Conservation (phyloP, 2,329 filamentous ascomycete species). For the Tolypocladium inflatum region DNA sequence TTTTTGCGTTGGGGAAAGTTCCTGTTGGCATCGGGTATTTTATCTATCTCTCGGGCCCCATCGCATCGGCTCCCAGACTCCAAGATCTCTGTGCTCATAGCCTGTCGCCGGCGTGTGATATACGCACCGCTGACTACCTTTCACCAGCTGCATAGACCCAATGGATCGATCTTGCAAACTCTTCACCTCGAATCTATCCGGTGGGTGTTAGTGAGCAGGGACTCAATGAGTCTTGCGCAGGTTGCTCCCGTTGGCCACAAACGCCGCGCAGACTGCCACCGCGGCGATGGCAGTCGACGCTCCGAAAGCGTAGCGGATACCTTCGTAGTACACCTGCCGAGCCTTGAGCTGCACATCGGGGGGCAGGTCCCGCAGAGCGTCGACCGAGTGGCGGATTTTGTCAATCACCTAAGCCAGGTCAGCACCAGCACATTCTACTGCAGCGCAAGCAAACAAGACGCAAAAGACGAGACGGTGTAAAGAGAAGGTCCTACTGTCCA, state of each 20-base stretch:
- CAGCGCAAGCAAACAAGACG: background rate
- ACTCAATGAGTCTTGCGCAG: slow-evolving; percentile 19
- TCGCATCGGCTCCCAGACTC: too few species aligned
- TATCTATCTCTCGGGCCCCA: too few species aligned
- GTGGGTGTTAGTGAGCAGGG: background rate
- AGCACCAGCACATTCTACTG: slow-evolving; percentile 3
- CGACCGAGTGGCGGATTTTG: slow-evolving; percentile 51
- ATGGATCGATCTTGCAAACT: too few species aligned
- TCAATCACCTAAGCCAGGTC: slow-evolving; percentile 41
- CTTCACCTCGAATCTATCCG: too few species aligned
- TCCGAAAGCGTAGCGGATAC: slow-evolving; percentile 45
- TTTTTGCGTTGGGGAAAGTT: too few species aligned
- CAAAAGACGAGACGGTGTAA: slow-evolving; percentile 4
- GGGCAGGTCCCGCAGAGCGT: slow-evolving; percentile 42
- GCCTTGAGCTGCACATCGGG: slow-evolving; percentile 46
- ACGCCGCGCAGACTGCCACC: slow-evolving; percentile 27
- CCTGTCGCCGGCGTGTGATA: too few species aligned
- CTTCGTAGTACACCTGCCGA: slow-evolving; percentile 50
- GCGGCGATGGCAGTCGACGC: slow-evolving; percentile 42
- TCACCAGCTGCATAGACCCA: too few species aligned
- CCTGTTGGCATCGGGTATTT: too few species aligned
- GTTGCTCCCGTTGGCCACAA: slow-evolving; percentile 18
- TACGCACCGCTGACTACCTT: too few species aligned
- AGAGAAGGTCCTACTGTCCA: slow-evolving; percentile 37
- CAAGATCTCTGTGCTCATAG: too few species aligned